Evolutionary conservation across 371 early-diverging fungal species (phyloP).

Genomic region (Syncephalis plumigaleata): DNA sequence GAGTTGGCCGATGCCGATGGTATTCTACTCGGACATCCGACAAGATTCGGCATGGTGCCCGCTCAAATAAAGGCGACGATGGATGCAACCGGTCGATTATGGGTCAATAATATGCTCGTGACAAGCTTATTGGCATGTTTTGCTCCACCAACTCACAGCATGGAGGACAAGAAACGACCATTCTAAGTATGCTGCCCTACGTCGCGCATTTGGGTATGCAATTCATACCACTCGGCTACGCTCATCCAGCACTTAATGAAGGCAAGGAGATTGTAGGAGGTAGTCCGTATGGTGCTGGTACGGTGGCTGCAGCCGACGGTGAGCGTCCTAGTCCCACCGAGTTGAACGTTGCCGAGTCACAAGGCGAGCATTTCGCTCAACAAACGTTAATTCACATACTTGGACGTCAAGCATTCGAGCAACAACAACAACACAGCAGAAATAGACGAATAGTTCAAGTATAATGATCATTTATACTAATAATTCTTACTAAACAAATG

Average conservation of each 20-base stretch:
- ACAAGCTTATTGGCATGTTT: constrained; percentile 60
- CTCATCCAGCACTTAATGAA: constrained; percentile 25
- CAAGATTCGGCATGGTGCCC: constrained; percentile 48
- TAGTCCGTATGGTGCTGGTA: constrained; percentile 44
- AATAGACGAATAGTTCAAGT: too few relatives aligned
- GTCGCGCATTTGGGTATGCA: constrained; percentile 66
- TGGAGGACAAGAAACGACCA: constrained; percentile 70
- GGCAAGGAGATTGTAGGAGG: constrained; percentile 40
- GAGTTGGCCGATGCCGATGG: constrained; percentile 53
- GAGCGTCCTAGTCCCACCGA: constrained; percentile 40
- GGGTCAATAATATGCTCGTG: constrained; percentile 37
- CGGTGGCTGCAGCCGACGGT: constrained; percentile 30
- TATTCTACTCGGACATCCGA: constrained; percentile 58
- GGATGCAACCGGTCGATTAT: constrained; percentile 59
- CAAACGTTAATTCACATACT: too few relatives aligned
- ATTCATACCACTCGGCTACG: constrained; percentile 56
- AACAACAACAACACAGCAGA: too few relatives aligned
- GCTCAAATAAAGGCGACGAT: constrained; percentile 56
- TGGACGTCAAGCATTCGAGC: too few relatives aligned
- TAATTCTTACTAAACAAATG: too few relatives aligned
- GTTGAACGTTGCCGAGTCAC: constrained; percentile 35
- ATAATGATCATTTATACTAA: too few relatives aligned
- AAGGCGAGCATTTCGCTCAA: constrained; percentile 46
- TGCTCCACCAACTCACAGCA: constrained; percentile 51
- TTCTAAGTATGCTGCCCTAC: constrained; percentile 40